Evolutionary conservation across 352 stramenopile species (phyloP).

Genomic region (Phytophthora sp.): DNA sequence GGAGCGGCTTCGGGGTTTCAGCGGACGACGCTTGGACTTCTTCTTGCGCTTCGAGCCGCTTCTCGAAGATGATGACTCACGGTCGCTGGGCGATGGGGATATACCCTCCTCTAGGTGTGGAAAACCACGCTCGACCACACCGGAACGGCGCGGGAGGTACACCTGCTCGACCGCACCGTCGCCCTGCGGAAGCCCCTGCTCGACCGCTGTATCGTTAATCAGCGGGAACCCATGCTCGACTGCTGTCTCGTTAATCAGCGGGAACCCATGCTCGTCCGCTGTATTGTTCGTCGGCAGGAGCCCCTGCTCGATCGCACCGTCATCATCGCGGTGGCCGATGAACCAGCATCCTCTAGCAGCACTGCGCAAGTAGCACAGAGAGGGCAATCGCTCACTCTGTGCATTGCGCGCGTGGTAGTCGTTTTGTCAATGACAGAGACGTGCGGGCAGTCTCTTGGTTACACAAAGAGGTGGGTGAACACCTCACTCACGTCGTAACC

Average conservation of each 20-base stretch:
- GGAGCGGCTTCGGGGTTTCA: no score
- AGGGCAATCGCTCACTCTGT: slow-evolving; percentile 25
- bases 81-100: no score
- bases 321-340: neutral
- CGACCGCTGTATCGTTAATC: neutral
- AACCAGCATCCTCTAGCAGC: neutral
- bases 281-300: neutral
- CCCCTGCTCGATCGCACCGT: neutral
- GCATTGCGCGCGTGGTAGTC: neutral
- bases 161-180: neutral
- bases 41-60: no score
- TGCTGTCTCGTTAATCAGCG: neutral
- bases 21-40: no score
- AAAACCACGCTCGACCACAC: no score
- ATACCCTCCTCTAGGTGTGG: no score
- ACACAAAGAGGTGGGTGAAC: slow-evolving; percentile 19
- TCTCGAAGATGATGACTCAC: no score
- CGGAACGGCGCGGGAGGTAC: neutral
- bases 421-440: slow-evolving; percentile 13
- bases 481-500: slow-evolving; percentile 22
- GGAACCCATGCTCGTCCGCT: slow-evolving; percentile 1
- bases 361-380: slow-evolving; percentile 8
- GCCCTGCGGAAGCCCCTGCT: no score
- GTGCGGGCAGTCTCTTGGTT: slow-evolving; percentile 12
- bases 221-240: neutral